Base-by-base conservation (phyloP, 2,329 filamentous ascomycete genomes). In the Fusarium sororula region DNA sequence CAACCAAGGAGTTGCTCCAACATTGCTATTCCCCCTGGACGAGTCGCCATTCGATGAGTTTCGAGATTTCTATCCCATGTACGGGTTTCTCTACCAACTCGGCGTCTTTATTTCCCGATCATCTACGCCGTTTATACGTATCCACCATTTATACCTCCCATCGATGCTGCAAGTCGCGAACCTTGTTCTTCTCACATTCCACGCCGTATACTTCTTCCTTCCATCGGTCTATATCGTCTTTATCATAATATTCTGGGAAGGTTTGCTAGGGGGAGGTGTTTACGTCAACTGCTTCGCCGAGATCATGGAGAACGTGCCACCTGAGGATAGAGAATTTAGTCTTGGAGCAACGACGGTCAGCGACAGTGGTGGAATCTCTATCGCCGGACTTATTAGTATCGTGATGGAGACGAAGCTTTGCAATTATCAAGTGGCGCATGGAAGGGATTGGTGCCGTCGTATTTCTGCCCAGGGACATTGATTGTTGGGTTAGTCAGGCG, bases 231-330 rank as follows among this genome's bases (percentile, higher is more conserved):
- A 94, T 80, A 77, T 98, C n/a, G 86, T 98, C 3, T 98, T 98
- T 78, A 68, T 89, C 28, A 85, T 98, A 68, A 87, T 98, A 26
- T 96, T 98, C 79, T 98, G 96, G 96, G 96, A 98, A 81, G 96
- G 96, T 0, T 82, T 98, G 18, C 85, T 99, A 0, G 96, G 96
- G 2, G 96, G 96, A 0, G 87, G 94, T 7, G 96, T 98, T 0
- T 99, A 99, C 78, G 95, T 98, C 68, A 97, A 96, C 78, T 98
- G 95, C 0, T 99, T 98, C 82, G 94, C 95, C 1, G 94, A 97
- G 80, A 98, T 99, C 70, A 92, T 94, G 81, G 94, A 98, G 78
- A 91, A 91, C 12, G 91, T 98, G 2, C 90, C 91, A 0, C 85
- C 88, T 9, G 89, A 91, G 38, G 95, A 98, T 60, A 89, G 96